Evolutionary conservation across 192 early-diverging fungal genomes (phyloP), one percentile per base, ranked within the genome.

Genomic region (Podila clonocystis): DNA sequence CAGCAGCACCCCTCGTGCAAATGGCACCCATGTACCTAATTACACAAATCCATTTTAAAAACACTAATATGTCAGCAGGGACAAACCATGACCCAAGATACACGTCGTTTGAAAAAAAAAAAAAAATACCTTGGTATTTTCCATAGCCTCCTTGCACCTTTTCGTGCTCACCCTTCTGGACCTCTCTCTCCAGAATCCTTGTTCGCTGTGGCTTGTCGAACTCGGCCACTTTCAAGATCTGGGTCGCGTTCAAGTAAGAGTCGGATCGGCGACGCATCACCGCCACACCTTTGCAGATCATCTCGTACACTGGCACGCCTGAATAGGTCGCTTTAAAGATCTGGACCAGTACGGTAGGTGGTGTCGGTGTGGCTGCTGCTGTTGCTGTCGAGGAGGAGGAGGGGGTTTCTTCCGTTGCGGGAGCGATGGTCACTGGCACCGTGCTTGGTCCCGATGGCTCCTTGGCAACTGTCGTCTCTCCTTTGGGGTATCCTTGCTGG

Each of bases 81-180:
- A n/a, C n/a, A n/a, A n/a, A n/a, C n/a, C n/a, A n/a, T n/a, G n/a
- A n/a, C 8, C 8, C 31, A 31, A 38, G 36, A 11, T 11, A 11
- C 5, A 38, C 36, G 36, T 6, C 8, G 8, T 38, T 38, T 38
- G 36, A 41, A 41, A 12, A 45, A 45, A 17, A 17, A 45, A 45
- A 15, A 45, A 45, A 15, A 85, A 88, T 94, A 75, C 98, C 97
- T 87, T 97, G 98, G 82, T 98, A 99, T 87, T 97, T 97, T 72
- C 97, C 97, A 82, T 98, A 98, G 12, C 98, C 98, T 19, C 98
- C 98, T 79, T 98, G 97, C 9, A 99, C 94, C 80, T 98, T 98
- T 63, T 98, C 97, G 82, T 96, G 96, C 59, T 88, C 84, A 29
- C 95, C 95, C 2, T 87, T 93, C 73, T 94, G 92, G 9, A 98